phyloP scores from a whole-genome alignment of 768 basidiomycete species.

The Trametes villosa region DNA sequence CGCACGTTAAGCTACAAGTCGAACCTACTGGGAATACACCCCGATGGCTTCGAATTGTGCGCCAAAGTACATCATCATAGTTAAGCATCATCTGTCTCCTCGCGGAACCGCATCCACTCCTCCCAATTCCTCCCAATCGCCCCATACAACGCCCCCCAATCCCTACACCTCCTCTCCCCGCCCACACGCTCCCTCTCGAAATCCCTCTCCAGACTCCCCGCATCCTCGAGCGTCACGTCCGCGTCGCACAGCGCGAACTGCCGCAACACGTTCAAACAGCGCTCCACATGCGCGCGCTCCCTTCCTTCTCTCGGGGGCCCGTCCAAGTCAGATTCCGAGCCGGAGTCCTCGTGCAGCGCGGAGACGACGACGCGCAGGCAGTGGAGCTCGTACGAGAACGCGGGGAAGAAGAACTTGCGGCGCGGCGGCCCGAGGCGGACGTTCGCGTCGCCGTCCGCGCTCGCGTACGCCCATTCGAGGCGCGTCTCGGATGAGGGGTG shows the following conservation, averaged over 20 bases:
- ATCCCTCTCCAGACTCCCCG: constrained; percentile 5
- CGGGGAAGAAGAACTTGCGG: constrained; percentile 34
- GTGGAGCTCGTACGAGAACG: constrained; percentile 31
- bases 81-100: not conserved
- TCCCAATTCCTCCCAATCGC: constrained; percentile 16
- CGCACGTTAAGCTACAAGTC: no score
- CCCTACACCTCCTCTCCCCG: constrained; percentile 9
- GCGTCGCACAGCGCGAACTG: constrained; percentile 38
- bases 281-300: constrained; percentile 24
- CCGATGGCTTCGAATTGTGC: no score
- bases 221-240: constrained; percentile 37
- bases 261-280: constrained; percentile 39
- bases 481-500: constrained; percentile 25
- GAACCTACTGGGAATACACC: no score
- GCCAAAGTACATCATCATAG: no score
- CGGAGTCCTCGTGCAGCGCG: constrained; percentile 2
- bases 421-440: constrained; percentile 32
- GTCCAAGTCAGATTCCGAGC: no score
- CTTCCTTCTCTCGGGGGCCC: not conserved
- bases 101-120: constrained; percentile 19
- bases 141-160: constrained; percentile 18
- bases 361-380: constrained; percentile 26
- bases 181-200: not conserved
- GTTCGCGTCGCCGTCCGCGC: constrained; percentile 28
- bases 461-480: constrained; percentile 36